Percentiles rank a stretch among this genome's conserved stretches.
Conservation (phyloP, 1,139 yeast species). For the Yamadazyma siamensis region DNA sequence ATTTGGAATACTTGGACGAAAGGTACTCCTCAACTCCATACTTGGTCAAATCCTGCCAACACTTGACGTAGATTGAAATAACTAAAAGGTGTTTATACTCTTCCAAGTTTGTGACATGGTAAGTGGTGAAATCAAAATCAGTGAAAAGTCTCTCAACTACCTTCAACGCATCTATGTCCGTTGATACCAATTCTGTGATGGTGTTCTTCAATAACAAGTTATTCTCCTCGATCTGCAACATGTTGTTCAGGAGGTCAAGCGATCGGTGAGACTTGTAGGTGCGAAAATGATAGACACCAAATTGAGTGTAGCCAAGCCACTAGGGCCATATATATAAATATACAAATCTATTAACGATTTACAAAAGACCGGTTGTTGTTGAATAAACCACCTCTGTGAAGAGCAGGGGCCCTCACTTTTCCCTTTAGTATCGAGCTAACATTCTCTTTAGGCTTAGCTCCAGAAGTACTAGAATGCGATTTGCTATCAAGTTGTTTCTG, state of each 20-base stretch:
- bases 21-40: slow-evolving; percentile 60
- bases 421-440: slow-evolving; percentile 36
- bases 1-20: slow-evolving; percentile 34
- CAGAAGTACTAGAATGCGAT: slow-evolving; percentile 7
- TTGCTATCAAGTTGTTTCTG: slow-evolving; percentile 16
- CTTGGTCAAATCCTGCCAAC: slow-evolving; percentile 68
- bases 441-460: slow-evolving; percentile 23
- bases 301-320: neutral
- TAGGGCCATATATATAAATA: neutral
- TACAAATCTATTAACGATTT: slow-evolving; percentile 4
- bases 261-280: slow-evolving; percentile 1
- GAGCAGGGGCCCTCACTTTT: slow-evolving; percentile 42
- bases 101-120: slow-evolving; percentile 79
- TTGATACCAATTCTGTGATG: slow-evolving; percentile 34
- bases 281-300: slow-evolving; percentile 4
- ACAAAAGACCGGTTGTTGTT: slow-evolving; percentile 11
- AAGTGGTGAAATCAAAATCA: slow-evolving; percentile 94
- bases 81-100: slow-evolving; percentile 62
- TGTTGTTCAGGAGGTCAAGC: slow-evolving; percentile 10
- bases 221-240: slow-evolving; percentile 46
- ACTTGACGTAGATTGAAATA: slow-evolving; percentile 69
- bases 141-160: slow-evolving; percentile 87
- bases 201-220: slow-evolving; percentile 44
- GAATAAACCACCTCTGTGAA: slow-evolving; percentile 40
- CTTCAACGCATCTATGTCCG: slow-evolving; percentile 32